A percentile compares a stretch with the other conserved stretches of the same genome.
These are phyloP conservation scores for Aspergillus felis DNA, from an alignment of 2,329 filamentous ascomycete species.

Conservation along the genomic window DNA sequence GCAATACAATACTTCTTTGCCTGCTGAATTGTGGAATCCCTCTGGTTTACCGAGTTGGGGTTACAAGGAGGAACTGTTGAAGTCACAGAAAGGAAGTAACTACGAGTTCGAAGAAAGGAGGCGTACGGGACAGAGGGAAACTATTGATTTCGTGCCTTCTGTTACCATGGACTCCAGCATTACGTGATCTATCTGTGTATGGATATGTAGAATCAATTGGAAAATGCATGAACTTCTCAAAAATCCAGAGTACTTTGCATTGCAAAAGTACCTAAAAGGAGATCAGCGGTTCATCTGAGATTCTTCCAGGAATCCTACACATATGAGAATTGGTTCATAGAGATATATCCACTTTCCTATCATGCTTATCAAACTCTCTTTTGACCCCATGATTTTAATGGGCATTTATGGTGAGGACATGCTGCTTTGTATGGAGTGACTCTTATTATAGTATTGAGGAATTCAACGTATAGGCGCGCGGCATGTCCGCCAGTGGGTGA, in stretches of 20 bases:
- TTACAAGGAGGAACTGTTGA: conserved; percentile 46
- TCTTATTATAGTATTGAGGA: background rate
- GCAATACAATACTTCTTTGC: conserved; percentile 52
- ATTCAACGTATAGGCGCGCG: conserved; percentile 10
- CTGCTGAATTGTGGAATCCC: conserved; percentile 39
- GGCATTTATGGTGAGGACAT: background rate
- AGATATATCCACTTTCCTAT: too few species aligned
- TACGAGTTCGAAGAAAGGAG: conserved; percentile 34
- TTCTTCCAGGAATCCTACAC: too few species aligned
- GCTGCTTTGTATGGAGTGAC: background rate
- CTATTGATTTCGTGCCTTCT: conserved; percentile 39
- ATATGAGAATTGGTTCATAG: too few species aligned
- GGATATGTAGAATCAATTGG: background rate
- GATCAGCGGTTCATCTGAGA: too few species aligned
- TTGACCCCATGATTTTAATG: too few species aligned
- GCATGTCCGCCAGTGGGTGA: conserved; percentile 6
- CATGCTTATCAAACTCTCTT: too few species aligned
- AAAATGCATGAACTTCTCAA: background rate
- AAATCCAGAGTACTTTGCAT: background rate
- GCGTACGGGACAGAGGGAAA: conserved; percentile 29
- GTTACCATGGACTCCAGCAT: conserved; percentile 1
- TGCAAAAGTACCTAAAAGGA: background rate
- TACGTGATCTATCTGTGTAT: background rate
- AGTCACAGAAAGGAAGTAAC: conserved; percentile 37
- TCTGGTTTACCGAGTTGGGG: conserved; percentile 39